Conservation (phyloP, 345 rosid genomes). For the Populus deltoides region DNA sequence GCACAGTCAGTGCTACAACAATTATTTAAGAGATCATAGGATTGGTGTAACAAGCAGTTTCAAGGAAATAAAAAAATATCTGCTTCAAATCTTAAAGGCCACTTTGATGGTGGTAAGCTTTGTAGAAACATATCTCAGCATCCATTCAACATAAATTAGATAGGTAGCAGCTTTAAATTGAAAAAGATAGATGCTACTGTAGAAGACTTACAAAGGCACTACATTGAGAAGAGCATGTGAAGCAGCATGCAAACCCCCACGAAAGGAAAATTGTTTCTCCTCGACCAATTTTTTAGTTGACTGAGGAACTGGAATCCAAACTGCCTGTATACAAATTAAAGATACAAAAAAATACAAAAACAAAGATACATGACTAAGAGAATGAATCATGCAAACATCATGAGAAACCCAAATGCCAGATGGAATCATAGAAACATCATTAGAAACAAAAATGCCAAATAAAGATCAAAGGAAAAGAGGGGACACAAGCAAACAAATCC, state of each 20-base stretch:
- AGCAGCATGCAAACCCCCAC: conserved; percentile 87
- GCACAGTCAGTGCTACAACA: conserved; percentile 4
- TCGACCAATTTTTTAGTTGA: conserved; percentile 49
- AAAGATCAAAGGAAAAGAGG: not conserved
- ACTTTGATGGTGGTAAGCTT: not conserved
- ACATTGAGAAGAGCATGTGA: conserved; percentile 86
- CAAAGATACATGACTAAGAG: not conserved
- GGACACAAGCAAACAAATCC: not conserved
- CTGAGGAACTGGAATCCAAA: conserved; percentile 80
- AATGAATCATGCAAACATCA: not conserved
- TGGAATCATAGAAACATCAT: not conserved
- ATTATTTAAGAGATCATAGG: not conserved
- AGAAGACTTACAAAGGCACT: conserved; percentile 60
- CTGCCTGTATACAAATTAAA: conserved; percentile 52
- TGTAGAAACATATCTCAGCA: not conserved
- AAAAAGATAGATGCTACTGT: not conserved
- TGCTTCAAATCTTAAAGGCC: not conserved
- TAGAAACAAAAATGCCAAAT: not conserved
- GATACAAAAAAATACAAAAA: not conserved
- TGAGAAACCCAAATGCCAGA: not conserved
- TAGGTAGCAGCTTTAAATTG: not conserved
- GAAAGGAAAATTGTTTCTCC: conserved; percentile 38
- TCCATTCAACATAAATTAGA: not conserved
- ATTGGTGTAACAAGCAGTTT: not conserved
- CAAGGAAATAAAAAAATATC: not conserved